A percentile compares a stretch with the other conserved stretches of the same genome.
phyloP scores from a whole-genome alignment of 2,329 filamentous ascomycete genomes.

The Aspergillus sp. region DNA sequence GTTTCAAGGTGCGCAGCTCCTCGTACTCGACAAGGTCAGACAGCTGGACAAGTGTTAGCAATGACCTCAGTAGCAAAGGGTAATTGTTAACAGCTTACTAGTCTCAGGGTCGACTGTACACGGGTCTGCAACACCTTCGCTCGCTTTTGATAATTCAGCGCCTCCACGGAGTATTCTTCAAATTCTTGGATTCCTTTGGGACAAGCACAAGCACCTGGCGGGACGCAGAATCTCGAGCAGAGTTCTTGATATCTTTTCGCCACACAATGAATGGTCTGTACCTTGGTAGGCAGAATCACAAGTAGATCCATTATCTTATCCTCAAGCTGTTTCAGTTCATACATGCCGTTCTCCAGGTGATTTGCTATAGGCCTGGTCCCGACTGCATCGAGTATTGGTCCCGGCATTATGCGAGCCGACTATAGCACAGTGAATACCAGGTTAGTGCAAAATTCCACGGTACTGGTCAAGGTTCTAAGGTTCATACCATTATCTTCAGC shows the following conservation, averaged over 20 bases:
- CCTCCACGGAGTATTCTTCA: constrained; percentile 5
- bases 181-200: constrained; percentile 9
- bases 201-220: neutral
- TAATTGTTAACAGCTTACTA: constrained; percentile 1
- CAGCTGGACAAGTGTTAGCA: neutral
- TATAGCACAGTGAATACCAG: neutral
- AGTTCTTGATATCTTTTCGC: constrained; percentile 4
- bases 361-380: too few relatives aligned
- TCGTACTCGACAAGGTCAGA: constrained; percentile 12
- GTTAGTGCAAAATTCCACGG: too few relatives aligned
- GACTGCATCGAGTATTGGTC: too few relatives aligned
- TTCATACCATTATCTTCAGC: constrained; percentile 9
- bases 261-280: constrained; percentile 5
- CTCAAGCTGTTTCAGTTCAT: constrained; percentile 13
- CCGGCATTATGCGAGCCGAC: neutral
- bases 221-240: constrained; percentile 4
- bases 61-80: neutral
- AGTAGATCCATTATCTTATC: constrained; percentile 15
- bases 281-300: constrained; percentile 12
- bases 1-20: neutral
- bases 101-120: constrained; percentile 10
- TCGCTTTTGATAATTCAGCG: constrained; percentile 7
- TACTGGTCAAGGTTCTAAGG: too few relatives aligned
- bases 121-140: constrained; percentile 10
- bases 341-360: constrained; percentile 5